Evolutionary conservation across 768 basidiomycete genomes (phyloP), one percentile per base, ranked within the genome.

Genomic region (Nevesoporus exiguus): DNA sequence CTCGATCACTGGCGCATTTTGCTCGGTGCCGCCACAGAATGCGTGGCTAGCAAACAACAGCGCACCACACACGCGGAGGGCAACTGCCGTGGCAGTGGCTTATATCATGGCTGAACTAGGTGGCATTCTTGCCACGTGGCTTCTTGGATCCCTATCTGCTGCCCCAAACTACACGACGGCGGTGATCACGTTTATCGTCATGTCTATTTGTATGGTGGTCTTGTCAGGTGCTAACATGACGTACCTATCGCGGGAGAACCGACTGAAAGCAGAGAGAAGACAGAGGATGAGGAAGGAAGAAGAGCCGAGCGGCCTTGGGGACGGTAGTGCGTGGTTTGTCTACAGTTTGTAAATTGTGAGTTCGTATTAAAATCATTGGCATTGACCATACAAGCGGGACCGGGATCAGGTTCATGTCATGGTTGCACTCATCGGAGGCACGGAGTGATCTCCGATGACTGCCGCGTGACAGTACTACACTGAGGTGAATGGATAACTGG

Each of bases 1-100:
- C 44, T 75, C 76, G 5, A 74, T 84, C 22, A 66, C 78, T 0
- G 81, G 83, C 19, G 71, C 77, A 0, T 84, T 83, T 65, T 46
- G 51, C n/a, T 64, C 74, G 1, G 80, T 77, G 1, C 82, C 84
- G 0, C 71, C 82, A 0, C 62, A 82, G n/a, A 76, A 74, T 2
- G 77, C 84, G 0, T 86, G 85, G 85, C 69, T 75, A 47, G 76
- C 82, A 15, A 85, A 86, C 67, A 86, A 86, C 66, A 74, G 80
- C 5, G 71, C 79, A 6, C 84, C 84, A 0, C 76, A 83, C 56
- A 68, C 72, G 22, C 73, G 82, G 30, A 77, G 84, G 7, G 85
- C 83, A 2, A 84, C 83, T 1, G 73, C 77, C 24, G 75, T 85
- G 45, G 83, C 82, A 11, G 70, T 83, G n/a, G 73, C 74, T 1